These are phyloP conservation scores for Rhodotorula sp. DNA, from an alignment of 1,284 basidiomycete genomes.

Conservation along the genomic window DNA sequence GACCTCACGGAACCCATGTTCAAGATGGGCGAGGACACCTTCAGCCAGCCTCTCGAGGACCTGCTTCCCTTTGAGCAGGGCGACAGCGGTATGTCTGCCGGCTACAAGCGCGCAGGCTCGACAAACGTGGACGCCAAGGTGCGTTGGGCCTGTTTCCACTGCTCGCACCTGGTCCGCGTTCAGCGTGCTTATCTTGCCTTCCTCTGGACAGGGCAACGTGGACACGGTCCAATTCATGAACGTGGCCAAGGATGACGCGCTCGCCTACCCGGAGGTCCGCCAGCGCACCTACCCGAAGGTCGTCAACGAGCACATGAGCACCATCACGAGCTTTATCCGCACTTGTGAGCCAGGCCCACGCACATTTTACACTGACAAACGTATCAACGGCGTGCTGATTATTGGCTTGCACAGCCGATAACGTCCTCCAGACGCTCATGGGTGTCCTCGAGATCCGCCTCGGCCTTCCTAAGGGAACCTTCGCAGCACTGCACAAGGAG, in stretches of 20 bases:
- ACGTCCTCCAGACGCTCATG: slow-evolving; percentile 33
- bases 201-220: slow-evolving; percentile 50
- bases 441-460: slow-evolving; percentile 29
- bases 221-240: slow-evolving; percentile 69
- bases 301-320: slow-evolving; percentile 22
- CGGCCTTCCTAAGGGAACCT: slow-evolving; percentile 28
- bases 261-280: slow-evolving; percentile 27
- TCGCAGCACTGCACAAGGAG: slow-evolving; percentile 34
- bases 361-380: too few relatives aligned
- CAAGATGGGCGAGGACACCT: slow-evolving; percentile 61
- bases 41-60: slow-evolving; percentile 63
- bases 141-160: background rate
- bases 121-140: slow-evolving; percentile 63
- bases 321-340: slow-evolving; percentile 26
- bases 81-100: slow-evolving; percentile 63
- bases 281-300: slow-evolving; percentile 38
- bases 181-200: too few relatives aligned
- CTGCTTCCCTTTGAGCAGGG: slow-evolving; percentile 68
- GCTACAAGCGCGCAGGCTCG: slow-evolving; percentile 58
- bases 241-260: slow-evolving; percentile 33
- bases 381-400: background rate
- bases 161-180: too few relatives aligned
- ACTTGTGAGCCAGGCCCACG: background rate
- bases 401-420: slow-evolving; percentile 9
- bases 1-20: slow-evolving; percentile 59